Evolutionary conservation across 495 filamentous ascomycete species (phyloP).

Genomic region (Aspergillus asperescens): DNA sequence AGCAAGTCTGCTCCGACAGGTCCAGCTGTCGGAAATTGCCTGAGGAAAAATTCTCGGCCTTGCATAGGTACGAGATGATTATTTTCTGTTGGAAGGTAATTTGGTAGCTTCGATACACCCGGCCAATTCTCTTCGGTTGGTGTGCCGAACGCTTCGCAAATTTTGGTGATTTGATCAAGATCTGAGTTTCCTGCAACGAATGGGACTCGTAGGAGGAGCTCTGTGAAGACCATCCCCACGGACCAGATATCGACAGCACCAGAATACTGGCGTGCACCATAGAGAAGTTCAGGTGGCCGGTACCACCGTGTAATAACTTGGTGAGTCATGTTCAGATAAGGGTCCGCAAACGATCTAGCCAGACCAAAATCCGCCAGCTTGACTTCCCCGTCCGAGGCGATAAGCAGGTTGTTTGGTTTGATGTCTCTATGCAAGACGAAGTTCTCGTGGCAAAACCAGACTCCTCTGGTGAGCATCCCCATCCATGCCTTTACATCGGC

Average conservation of each 20-base stretch:
- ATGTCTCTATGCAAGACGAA: slow-evolving; percentile 95
- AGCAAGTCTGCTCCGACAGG: slow-evolving; percentile 79
- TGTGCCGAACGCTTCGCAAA: slow-evolving; percentile 80
- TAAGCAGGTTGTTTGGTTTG: slow-evolving; percentile 97
- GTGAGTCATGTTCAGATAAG: slow-evolving; percentile 80
- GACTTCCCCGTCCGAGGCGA: slow-evolving; percentile 85
- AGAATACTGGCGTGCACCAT: slow-evolving; percentile 81
- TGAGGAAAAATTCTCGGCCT: slow-evolving; percentile 62
- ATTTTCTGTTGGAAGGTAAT: slow-evolving; percentile 58
- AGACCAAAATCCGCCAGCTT: slow-evolving; percentile 98
- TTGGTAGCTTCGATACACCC: slow-evolving; percentile 74
- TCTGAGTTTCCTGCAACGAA: slow-evolving; percentile 78
- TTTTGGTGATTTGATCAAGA: slow-evolving; percentile 70
- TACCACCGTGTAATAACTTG: slow-evolving; percentile 98
- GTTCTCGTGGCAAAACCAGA: slow-evolving; percentile 97
- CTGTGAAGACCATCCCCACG: slow-evolving; percentile 88
- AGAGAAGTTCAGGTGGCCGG: slow-evolving; percentile 87
- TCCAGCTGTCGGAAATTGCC: slow-evolving; percentile 70
- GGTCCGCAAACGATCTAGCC: slow-evolving; percentile 82
- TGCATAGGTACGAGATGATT: slow-evolving; percentile 53
- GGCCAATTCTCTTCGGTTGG: slow-evolving; percentile 96
- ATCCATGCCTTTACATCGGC: slow-evolving; percentile 98
- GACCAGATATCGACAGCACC: slow-evolving; percentile 93
- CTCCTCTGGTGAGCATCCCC: slow-evolving; percentile 87
- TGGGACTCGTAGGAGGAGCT: slow-evolving; percentile 75